Evolutionary conservation across 768 basidiomycete genomes (phyloP), one percentile per base, ranked within the genome.

Genomic region (Scleroderma citrinum): DNA sequence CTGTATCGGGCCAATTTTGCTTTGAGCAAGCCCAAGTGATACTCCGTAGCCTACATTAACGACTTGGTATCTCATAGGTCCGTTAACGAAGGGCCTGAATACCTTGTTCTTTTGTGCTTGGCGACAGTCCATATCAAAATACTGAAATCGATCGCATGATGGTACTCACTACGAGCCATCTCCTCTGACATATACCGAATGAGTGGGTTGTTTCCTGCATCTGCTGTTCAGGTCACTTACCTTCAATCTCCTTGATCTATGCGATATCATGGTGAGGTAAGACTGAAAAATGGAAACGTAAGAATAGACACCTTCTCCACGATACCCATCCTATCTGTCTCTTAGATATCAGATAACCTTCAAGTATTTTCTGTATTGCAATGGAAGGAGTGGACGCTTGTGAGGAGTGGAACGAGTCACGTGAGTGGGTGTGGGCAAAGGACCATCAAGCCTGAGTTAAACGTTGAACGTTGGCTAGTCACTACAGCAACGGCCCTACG

Each of bases 101-200:
- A 85, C 92, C 79, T 91, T 95, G 69, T 97, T 97, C 75, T 97
- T 97, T 72, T 95, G 92, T 44, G 92, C 90, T 92, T 31, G 47
- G 23, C 34, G 17, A 34, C 12, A 17, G n/a, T 11, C 14, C 8
- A 29, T 17, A 38, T 52, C 23, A 56, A 48, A 19, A 46, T 24
- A 13, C 38, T 6, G 23, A 23, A 54, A n/a, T 24, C 14, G 7
- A 20, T 17, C 23, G n/a, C 14, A 46, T 24, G n/a, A 46, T n/a
- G 38, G 20, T 2, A 75, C 87, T 74, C 66, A 92, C 92, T 97
- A 70, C 92, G 80, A 55, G 90, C 85, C 94, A 98, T 96, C 80
- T 97, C 94, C 82, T 92, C 91, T 93, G 62, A 19, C 50, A 16
- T 39, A 51, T 31, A 13, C 48, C 35, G 44, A 19, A 29, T 35